Percentiles rank a stretch among this genome's conserved stretches.
These are phyloP conservation scores for Melampsora americana DNA, from an alignment of 1,284 basidiomycete genomes.

Conservation along the genomic window DNA sequence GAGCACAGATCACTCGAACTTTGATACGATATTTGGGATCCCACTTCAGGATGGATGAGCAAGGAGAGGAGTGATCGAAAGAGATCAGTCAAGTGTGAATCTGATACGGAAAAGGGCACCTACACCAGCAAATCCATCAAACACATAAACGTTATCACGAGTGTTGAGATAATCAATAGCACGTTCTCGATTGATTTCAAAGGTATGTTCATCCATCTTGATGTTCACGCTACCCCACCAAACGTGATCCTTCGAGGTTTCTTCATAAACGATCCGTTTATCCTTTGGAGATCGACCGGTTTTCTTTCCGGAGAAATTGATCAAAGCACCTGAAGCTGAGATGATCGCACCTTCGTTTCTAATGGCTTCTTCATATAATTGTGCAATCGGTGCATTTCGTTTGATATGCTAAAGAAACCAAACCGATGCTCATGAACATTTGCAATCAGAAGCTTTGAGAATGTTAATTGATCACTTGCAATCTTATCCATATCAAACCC, in stretches of 20 bases:
- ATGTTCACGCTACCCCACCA: constrained; percentile 99
- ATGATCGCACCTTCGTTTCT: constrained; percentile 97
- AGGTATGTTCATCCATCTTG: constrained; percentile 96
- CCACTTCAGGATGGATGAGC: constrained; percentile 60
- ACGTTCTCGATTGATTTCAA: constrained; percentile 99
- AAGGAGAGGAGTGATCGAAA: constrained; percentile 1
- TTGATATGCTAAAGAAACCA: constrained; percentile 69
- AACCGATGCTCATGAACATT: constrained; percentile 7
- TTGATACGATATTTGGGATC: constrained; percentile 99
- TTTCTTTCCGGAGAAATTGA: constrained; percentile 99
- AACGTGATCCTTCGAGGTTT: constrained; percentile 92
- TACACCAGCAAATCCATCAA: constrained; percentile 87
- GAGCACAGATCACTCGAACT: constrained; percentile 96
- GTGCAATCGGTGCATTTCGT: constrained; percentile 91
- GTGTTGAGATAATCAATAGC: constrained; percentile 99
- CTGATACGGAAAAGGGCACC: constrained; percentile 9
- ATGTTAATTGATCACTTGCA: constrained; percentile 31
- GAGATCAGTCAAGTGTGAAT: neutral
- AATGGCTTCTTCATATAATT: constrained; percentile 97
- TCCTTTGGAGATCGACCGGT: constrained; percentile 97
- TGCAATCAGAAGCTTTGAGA: neutral
- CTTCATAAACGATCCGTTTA: constrained; percentile 99
- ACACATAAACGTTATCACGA: constrained; percentile 96
- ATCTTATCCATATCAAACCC: constrained; percentile 85
- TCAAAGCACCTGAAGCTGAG: constrained; percentile 89